A percentile compares a stretch with the other conserved stretches of the same genome.
phyloP scores from a whole-genome alignment of 2,329 filamentous ascomycete species.

The Pleomassaria siparia region DNA sequence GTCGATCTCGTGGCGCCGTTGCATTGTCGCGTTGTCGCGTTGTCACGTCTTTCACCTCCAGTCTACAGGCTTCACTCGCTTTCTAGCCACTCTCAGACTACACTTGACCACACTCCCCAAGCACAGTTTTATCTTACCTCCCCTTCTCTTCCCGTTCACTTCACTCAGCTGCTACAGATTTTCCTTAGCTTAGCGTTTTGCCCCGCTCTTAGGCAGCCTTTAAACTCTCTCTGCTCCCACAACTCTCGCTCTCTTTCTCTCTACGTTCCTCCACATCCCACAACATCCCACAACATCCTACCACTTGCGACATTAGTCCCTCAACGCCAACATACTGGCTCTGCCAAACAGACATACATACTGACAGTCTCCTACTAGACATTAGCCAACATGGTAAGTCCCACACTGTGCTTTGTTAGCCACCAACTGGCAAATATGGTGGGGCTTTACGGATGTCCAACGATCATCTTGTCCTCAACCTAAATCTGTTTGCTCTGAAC shows the following conservation, averaged over 20 bases:
- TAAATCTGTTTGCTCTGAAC: not conserved
- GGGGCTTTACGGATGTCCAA: too few species aligned
- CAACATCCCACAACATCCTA: not conserved
- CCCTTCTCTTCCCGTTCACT: too few species aligned
- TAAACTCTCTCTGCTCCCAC: not conserved
- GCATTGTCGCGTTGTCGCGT: not conserved
- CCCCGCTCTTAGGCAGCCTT: not conserved
- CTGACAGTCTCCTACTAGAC: not conserved
- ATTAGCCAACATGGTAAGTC: not conserved
- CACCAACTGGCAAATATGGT: too few species aligned
- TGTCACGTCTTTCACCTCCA: not conserved
- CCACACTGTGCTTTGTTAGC: too few species aligned
- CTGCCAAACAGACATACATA: not conserved
- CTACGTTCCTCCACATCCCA: not conserved
- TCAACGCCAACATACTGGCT: not conserved
- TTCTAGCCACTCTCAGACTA: too few species aligned
- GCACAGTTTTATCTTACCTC: too few species aligned
- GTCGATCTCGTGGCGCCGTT: too few species aligned
- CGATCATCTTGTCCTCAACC: not conserved
- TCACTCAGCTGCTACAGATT: not conserved
- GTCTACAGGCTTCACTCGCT: not conserved
- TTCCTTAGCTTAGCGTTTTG: not conserved
- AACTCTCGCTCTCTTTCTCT: slow-evolving; percentile 1
- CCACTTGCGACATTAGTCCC: not conserved
- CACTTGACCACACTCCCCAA: too few species aligned